Conservation (phyloP, 1,139 yeast species). For the Kodamaea ohmeri region DNA sequence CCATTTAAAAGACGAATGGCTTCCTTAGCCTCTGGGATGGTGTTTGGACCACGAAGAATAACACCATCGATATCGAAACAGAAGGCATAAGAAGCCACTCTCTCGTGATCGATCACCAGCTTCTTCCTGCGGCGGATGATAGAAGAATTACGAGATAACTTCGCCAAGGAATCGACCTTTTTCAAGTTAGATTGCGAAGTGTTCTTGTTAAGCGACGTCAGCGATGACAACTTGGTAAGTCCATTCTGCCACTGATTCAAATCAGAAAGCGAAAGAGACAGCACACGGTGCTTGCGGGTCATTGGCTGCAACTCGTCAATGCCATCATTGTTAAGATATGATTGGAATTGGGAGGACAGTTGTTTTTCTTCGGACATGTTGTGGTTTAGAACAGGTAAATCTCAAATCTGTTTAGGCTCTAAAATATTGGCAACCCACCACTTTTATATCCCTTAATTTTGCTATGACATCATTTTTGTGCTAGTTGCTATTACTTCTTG, state of each 20-base stretch:
- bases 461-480: slow-evolving; percentile 5
- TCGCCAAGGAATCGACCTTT: slow-evolving; percentile 49
- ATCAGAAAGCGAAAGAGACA: slow-evolving; percentile 68
- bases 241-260: slow-evolving; percentile 59
- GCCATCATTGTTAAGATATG: slow-evolving; percentile 69
- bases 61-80: slow-evolving; percentile 90
- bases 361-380: slow-evolving; percentile 13
- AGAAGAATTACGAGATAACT: slow-evolving; percentile 52
- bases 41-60: slow-evolving; percentile 72
- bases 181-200: slow-evolving; percentile 45
- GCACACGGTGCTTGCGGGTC: slow-evolving; percentile 60
- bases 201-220: slow-evolving; percentile 30
- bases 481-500: slow-evolving; percentile 4
- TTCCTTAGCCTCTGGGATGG: slow-evolving; percentile 71
- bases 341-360: slow-evolving; percentile 25
- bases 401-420: no score
- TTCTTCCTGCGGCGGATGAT: slow-evolving; percentile 50
- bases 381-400: not conserved
- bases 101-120: slow-evolving; percentile 57
- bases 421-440: not conserved
- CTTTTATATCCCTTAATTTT: slow-evolving; percentile 3
- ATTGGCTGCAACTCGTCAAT: slow-evolving; percentile 64
- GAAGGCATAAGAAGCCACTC: slow-evolving; percentile 81
- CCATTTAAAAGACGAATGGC: slow-evolving; percentile 73
- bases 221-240: slow-evolving; percentile 46